Percentiles rank a stretch among this genome's conserved stretches.
These are phyloP conservation scores for Coelastrella sp. DNA, from an alignment of 139 green algal species.

Conservation along the genomic window DNA sequence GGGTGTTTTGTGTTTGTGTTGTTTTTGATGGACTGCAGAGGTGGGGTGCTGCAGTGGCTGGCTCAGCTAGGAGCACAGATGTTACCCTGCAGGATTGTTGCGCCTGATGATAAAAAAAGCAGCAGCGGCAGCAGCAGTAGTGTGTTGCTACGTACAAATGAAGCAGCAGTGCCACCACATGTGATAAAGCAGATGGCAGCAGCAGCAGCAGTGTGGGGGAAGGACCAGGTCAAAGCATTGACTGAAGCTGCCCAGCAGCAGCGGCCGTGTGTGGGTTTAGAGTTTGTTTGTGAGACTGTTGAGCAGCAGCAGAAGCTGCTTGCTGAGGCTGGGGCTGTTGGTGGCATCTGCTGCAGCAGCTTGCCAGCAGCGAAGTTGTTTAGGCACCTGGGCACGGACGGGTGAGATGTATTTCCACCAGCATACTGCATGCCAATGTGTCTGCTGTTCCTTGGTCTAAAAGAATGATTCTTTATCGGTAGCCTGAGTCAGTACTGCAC, in stretches of 20 bases:
- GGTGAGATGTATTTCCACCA: not conserved
- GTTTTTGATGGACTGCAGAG: not conserved
- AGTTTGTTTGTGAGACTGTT: not conserved
- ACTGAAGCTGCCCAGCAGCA: conserved; percentile 4
- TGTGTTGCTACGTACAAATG: not conserved
- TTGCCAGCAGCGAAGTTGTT: conserved; percentile 7
- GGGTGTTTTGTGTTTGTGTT: not conserved
- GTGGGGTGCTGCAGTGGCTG: not conserved
- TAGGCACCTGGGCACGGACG: not conserved
- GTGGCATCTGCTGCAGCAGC: not conserved
- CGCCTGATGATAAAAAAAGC: not conserved
- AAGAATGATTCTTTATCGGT: too few species aligned
- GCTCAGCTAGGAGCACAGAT: not conserved
- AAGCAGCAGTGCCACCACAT: not conserved
- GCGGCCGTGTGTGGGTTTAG: not conserved
- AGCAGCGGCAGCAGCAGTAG: not conserved
- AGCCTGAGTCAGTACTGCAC: too few species aligned
- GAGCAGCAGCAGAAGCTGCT: not conserved
- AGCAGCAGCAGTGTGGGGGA: not conserved
- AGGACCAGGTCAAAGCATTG: not conserved
- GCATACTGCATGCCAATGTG: too few species aligned
- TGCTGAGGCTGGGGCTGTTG: not conserved
- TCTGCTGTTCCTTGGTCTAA: too few species aligned
- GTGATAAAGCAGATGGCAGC: not conserved
- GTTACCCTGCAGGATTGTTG: not conserved